Base-by-base conservation (phyloP, 1,139 yeast genomes). In the Pichia sp. region DNA sequence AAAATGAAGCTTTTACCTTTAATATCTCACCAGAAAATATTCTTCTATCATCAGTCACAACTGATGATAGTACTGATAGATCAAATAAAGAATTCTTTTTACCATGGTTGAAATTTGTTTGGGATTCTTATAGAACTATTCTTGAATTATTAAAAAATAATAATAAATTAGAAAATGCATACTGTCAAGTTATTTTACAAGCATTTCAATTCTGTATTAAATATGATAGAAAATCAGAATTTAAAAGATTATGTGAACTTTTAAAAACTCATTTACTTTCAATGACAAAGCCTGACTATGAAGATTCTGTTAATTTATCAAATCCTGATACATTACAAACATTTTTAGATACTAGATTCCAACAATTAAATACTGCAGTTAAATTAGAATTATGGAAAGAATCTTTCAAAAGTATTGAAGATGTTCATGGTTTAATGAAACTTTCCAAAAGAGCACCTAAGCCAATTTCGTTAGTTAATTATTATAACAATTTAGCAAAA, bases 331-430 rank as follows among this genome's bases (percentile, higher is more conserved):
- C 98, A 51, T 77, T 92, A 57, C 97, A 90, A 70, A 82, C 97
- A 68, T 89, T 86, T 63, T 74, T 90, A 63, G 97, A 90, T 56
- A 87, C 89, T 57, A 86, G 98, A 65, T 92, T 92, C 69, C 79
- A 83, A 51, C 97, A 92, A 71, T 81, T 92, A 62, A 85, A 83
- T 63, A 86, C 82, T 50, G 86, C 97, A 43, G 97, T 90, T 56
- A 85, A 87, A 65, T 78, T 92, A 59, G 97, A 90, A 70, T 78
- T 94, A 63, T 92, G 97, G 97, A 97, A 92, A 66, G 99, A 94
- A 70, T 90, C 97, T 26, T 94, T 87, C 77, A 80, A 96, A 65
- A 84, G 97, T 23, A 95, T 90, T 55, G 98, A 92, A 68, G 98
- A 92, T 64, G 95, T 92, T 49, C 97, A 87, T 69, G 82, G 92